Evolutionary conservation across 441 rosid genomes (phyloP).

Genomic region (Bruguiera hainesii): DNA sequence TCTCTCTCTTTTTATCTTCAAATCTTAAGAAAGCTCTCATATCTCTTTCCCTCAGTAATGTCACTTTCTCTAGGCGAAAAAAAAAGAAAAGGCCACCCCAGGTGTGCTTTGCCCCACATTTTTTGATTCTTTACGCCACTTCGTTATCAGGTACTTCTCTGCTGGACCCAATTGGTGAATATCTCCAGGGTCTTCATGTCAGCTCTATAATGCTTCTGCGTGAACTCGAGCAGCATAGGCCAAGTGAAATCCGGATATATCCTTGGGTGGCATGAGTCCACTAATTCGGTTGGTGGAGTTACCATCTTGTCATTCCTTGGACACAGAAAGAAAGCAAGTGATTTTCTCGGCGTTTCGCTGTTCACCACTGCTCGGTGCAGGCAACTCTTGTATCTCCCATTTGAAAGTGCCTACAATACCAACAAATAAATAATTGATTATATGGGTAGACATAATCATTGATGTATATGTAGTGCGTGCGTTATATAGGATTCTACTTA

Average conservation of each 20-base stretch:
- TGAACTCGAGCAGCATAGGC: slow-evolving; percentile 83
- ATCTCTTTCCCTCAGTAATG: slow-evolving; percentile 5
- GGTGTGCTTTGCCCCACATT: slow-evolving; percentile 9
- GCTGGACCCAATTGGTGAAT: slow-evolving; percentile 72
- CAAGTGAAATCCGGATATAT: slow-evolving; percentile 89
- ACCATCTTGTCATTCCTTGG: slow-evolving; percentile 76
- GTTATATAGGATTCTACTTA: too few relatives aligned
- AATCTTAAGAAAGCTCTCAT: background rate
- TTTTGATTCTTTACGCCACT: background rate
- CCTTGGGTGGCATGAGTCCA: slow-evolving; percentile 44
- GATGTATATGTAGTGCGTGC: too few relatives aligned
- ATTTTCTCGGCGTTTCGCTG: slow-evolving; percentile 65
- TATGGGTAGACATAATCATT: too few relatives aligned
- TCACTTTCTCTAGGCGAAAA: slow-evolving; percentile 19
- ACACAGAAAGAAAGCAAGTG: slow-evolving; percentile 92
- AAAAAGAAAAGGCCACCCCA: background rate
- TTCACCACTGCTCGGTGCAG: slow-evolving; percentile 95
- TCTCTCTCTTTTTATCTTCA: background rate
- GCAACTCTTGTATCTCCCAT: slow-evolving; percentile 86
- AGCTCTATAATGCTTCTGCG: slow-evolving; percentile 96
- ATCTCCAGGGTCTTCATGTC: slow-evolving; percentile 88
- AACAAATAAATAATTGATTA: background rate
- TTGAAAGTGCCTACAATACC: slow-evolving; percentile 67
- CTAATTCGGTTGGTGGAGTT: slow-evolving; percentile 66
- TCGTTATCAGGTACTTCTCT: slow-evolving; percentile 33